Conservation (phyloP, 108 stramenopile genomes). For the Aurantiochytrium sp. region DNA sequence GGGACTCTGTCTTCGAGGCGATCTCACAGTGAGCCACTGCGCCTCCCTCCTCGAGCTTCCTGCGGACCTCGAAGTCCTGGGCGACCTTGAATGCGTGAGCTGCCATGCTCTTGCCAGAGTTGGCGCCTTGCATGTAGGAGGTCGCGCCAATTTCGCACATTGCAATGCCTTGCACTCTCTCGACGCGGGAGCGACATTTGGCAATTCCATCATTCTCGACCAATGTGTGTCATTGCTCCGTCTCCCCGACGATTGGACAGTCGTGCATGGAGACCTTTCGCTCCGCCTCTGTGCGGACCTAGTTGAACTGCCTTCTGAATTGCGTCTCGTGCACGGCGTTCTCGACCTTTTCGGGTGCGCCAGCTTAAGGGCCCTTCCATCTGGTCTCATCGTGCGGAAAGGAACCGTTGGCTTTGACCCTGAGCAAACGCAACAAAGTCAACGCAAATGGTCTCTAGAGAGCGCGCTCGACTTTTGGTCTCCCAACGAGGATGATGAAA, state of each 20-base stretch:
- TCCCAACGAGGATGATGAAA: too few species aligned
- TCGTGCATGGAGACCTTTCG: neutral
- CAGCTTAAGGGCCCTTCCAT: neutral
- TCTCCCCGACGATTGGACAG: neutral
- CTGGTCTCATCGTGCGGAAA: neutral
- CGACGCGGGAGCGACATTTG: neutral
- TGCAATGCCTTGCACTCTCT: neutral
- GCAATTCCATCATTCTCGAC: neutral
- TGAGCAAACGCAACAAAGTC: neutral
- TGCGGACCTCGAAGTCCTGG: neutral
- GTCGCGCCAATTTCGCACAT: neutral
- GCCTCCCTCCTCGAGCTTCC: neutral
- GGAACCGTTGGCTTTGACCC: neutral
- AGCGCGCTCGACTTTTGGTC: too few species aligned
- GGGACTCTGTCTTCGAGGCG: neutral
- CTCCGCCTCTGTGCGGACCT: neutral
- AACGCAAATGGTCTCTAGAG: neutral
- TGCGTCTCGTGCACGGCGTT: neutral
- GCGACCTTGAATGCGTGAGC: neutral
- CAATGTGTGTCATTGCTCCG: neutral
- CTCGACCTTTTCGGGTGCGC: neutral
- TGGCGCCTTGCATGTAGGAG: neutral
- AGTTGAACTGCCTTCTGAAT: neutral
- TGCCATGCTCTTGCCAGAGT: neutral
- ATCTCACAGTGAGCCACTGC: neutral